A percentile compares a stretch with the other conserved stretches of the same genome.
Conservation (phyloP, 768 basidiomycete genomes). For the Pulveroboletus sp. region DNA sequence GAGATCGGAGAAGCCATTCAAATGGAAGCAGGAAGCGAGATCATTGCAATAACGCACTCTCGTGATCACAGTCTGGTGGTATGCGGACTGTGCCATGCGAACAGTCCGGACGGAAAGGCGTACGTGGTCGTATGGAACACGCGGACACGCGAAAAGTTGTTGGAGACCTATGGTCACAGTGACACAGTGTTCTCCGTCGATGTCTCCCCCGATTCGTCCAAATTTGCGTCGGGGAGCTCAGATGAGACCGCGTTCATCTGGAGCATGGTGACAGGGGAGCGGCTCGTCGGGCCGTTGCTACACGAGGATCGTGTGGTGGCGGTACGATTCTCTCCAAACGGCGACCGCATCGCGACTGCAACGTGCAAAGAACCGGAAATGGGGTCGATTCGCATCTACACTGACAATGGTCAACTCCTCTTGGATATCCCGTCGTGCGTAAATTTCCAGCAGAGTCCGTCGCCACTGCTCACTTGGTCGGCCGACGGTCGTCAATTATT, state of each 20-base stretch:
- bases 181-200: no score
- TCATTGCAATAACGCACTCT: background rate
- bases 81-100: background rate
- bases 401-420: background rate
- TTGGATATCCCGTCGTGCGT: background rate
- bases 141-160: no score
- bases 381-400: background rate
- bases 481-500: background rate
- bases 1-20: background rate
- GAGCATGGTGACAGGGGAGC: background rate
- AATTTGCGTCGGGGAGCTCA: no score
- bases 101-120: no score
- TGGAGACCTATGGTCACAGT: no score
- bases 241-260: no score
- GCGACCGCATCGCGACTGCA: background rate
- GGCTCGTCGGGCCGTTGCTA: background rate
- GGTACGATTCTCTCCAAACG: background rate
- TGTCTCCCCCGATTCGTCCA: no score
- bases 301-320: background rate
- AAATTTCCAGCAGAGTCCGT: no score
- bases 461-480: background rate
- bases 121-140: no score
- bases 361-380: background rate
- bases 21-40: background rate
- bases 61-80: background rate